Base-by-base conservation (phyloP, 1,284 basidiomycete genomes). In the Cutaneotrichosporon curvatum region DNA sequence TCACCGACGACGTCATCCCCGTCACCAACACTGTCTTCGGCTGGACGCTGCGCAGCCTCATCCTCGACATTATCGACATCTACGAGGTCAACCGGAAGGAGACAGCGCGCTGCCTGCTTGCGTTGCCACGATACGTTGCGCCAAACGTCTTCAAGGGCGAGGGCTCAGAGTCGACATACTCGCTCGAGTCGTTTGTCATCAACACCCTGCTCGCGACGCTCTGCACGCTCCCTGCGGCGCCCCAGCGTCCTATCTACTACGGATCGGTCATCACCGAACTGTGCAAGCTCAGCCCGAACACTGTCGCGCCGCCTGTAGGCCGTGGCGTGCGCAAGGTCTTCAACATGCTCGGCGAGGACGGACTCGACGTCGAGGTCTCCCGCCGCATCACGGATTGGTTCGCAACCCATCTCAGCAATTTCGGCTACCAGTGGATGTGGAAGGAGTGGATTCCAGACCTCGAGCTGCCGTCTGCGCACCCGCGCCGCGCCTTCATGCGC, bases 341-440 rank as follows among this genome's bases (percentile, higher is more conserved):
- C 64, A 73, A 70, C 12, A 69, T 78, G 12, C 75, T 94, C n/a
- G 74, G 73, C 7, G 62, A 58, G 20, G 84, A 89, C 36, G 85
- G 85, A 1, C 75, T 96, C 31, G 92, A 96, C 56, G 81, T 86
- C 4, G 92, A 95, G 59, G 74, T 87, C 37, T 76, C 84, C 0
- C 78, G 82, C 46, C 77, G 89, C 18, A 85, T 91, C 50, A 81
- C 87, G 0, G 90, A 95, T 57, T 98, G 95, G 95, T 96, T 97
- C 62, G 81, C 88, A 5, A 79, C 87, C 2, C 95, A 99, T 62
- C 85, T 98, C 79, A 91, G 87, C 60, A 99, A 98, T 73, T 99
- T 98, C 71, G 85, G 85, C 18, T 98, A 97, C 74, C 82, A 84
- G 60, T 99, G 95, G 95, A 90, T 92, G n/a, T 99, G 95, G 95